These are phyloP conservation scores for Pinus tabuliformis DNA, from an alignment of 75 land plant species.

Conservation along the genomic window DNA sequence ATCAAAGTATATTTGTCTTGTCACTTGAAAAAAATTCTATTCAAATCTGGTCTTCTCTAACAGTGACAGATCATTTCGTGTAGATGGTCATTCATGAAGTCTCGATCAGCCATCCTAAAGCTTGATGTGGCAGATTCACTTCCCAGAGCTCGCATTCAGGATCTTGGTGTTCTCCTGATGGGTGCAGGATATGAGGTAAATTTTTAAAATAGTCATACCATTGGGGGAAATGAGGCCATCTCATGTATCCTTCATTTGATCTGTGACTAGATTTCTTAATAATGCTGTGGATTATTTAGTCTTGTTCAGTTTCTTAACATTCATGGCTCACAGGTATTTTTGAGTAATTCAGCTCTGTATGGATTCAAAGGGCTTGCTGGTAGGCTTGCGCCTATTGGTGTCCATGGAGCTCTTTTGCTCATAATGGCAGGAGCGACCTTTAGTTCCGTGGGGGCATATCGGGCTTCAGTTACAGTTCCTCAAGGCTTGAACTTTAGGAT, in stretches of 20 bases:
- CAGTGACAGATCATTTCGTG: neutral
- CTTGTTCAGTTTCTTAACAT: neutral
- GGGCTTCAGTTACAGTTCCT: constrained; percentile 89
- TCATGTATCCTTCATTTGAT: neutral
- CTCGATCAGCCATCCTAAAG: constrained; percentile 58
- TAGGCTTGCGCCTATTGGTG: constrained; percentile 95
- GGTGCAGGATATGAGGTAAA: constrained; percentile 88
- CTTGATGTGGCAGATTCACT: constrained; percentile 69
- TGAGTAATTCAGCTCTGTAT: constrained; percentile 77
- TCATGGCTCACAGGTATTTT: constrained; percentile 53
- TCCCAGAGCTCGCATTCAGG: constrained; percentile 65
- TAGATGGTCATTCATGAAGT: constrained; percentile 85
- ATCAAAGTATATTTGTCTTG: neutral
- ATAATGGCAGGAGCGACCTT: constrained; percentile 94
- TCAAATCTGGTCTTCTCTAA: neutral
- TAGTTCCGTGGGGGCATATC: constrained; percentile 85
- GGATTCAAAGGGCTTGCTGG: constrained; percentile 96
- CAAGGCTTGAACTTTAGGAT: constrained; percentile 86
- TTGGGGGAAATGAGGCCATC: neutral
- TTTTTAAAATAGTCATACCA: neutral
- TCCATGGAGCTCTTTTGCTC: constrained; percentile 86
- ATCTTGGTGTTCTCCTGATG: constrained; percentile 72
- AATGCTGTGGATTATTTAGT: neutral
- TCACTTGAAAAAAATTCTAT: neutral
- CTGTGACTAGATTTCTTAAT: neutral